These are phyloP conservation scores for Entrophospora sp. DNA, from an alignment of 192 early-diverging fungal genomes.

Conservation along the genomic window DNA sequence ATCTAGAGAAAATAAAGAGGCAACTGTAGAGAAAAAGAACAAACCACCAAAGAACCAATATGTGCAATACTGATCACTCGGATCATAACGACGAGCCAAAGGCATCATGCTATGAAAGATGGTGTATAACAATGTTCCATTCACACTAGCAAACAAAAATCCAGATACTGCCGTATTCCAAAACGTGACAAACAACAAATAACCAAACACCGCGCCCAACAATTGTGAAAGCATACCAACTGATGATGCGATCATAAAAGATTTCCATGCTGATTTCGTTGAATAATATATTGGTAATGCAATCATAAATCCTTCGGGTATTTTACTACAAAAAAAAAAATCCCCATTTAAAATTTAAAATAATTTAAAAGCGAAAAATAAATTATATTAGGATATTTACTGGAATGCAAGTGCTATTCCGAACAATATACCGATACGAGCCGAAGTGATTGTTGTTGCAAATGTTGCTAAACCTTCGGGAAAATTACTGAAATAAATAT, in stretches of 20 bases:
- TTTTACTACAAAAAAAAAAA: background rate
- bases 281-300: constrained; percentile 9
- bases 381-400: background rate
- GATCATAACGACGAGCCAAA: constrained; percentile 13
- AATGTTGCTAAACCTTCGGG: constrained; percentile 8
- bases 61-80: constrained; percentile 1
- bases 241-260: background rate
- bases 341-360: background rate
- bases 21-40: constrained; percentile 13
- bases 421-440: background rate
- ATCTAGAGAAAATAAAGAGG: constrained; percentile 3
- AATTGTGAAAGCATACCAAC: constrained; percentile 6
- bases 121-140: constrained; percentile 2
- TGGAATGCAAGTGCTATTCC: constrained; percentile 13
- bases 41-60: constrained; percentile 2
- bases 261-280: background rate
- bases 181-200: constrained; percentile 12
- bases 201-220: constrained; percentile 4
- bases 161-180: constrained; percentile 14
- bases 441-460: background rate
- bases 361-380: background rate
- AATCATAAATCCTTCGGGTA: constrained; percentile 14
- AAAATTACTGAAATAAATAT: constrained; percentile 5
- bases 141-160: constrained; percentile 9
- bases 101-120: constrained; percentile 21